Percentiles rank a stretch among this genome's conserved stretches.
Conservation (phyloP, 1,284 basidiomycete genomes). For the Ganoderma sp. region DNA sequence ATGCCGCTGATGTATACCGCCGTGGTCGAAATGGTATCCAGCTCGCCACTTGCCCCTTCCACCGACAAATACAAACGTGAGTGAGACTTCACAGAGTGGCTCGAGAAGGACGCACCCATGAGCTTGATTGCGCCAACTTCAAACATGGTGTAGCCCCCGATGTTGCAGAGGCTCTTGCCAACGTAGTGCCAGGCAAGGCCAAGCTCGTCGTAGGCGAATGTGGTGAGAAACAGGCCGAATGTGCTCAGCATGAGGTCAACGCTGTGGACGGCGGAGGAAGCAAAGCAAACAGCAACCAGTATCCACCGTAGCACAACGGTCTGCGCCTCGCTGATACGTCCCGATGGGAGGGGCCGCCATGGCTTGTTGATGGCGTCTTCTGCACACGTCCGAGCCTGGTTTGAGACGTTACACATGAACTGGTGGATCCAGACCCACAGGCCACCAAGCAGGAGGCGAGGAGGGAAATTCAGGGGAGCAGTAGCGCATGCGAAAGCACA, state of each 20-base stretch:
- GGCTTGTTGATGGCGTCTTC: slow-evolving; percentile 45
- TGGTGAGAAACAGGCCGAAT: slow-evolving; percentile 36
- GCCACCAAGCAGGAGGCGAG: slow-evolving; percentile 26
- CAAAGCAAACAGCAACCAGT: slow-evolving; percentile 22
- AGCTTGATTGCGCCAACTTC: slow-evolving; percentile 42
- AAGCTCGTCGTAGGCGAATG: slow-evolving; percentile 41
- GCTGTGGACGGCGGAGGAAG: slow-evolving; percentile 39
- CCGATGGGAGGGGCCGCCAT: slow-evolving; percentile 44
- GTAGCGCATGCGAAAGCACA: slow-evolving; percentile 36
- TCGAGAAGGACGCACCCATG: slow-evolving; percentile 34
- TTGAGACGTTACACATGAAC: slow-evolving; percentile 45
- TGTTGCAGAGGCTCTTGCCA: slow-evolving; percentile 42
- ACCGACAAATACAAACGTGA: neutral
- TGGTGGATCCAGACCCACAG: slow-evolving; percentile 44
- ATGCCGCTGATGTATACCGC: slow-evolving; percentile 32
- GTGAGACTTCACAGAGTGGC: neutral
- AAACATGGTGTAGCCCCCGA: slow-evolving; percentile 43
- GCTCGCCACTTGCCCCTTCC: slow-evolving; percentile 23
- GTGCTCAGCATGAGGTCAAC: slow-evolving; percentile 34
- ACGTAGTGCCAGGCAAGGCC: slow-evolving; percentile 36
- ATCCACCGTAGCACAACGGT: slow-evolving; percentile 41
- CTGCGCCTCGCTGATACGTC: slow-evolving; percentile 36
- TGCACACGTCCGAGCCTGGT: slow-evolving; percentile 39
- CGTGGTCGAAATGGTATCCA: slow-evolving; percentile 35
- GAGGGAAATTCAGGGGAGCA: slow-evolving; percentile 31